These are phyloP conservation scores for Aphanomyces euteiches DNA, from an alignment of 352 stramenopile species.

Conservation along the genomic window DNA sequence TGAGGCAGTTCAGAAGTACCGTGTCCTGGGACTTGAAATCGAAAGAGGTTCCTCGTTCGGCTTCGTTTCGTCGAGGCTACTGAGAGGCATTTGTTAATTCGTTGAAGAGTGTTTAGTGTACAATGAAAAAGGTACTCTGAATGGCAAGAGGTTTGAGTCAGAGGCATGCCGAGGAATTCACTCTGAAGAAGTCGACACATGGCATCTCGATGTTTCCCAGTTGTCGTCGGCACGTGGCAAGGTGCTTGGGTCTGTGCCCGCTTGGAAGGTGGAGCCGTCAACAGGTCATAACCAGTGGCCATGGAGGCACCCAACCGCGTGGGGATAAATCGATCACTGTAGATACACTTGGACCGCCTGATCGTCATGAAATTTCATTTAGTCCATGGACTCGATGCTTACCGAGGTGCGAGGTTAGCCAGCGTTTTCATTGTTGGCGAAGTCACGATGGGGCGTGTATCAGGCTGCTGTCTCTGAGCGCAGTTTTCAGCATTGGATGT, in stretches of 20 bases:
- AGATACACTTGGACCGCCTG: conserved; percentile 61
- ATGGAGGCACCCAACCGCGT: conserved; percentile 67
- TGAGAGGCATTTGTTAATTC: too few species aligned
- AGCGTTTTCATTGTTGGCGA: conserved; percentile 2
- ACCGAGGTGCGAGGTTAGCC: not conserved
- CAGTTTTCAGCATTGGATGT: conserved; percentile 12
- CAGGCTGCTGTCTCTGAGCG: not conserved
- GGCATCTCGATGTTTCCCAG: not conserved
- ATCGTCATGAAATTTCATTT: not conserved
- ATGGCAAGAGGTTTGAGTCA: not conserved
- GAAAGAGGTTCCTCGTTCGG: not conserved
- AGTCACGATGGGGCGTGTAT: not conserved
- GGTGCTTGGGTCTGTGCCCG: conserved; percentile 3
- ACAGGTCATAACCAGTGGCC: conserved; percentile 65
- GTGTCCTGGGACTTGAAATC: not conserved
- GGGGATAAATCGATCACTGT: conserved; percentile 86
- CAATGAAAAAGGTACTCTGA: not conserved
- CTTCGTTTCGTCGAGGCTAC: too few species aligned
- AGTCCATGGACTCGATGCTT: not conserved
- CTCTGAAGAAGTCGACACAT: conserved; percentile 2
- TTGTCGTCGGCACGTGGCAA: not conserved
- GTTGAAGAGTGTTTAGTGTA: too few species aligned
- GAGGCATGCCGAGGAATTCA: conserved; percentile 6
- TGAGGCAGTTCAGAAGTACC: too few species aligned
- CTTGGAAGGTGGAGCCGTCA: conserved; percentile 43